These are phyloP conservation scores for Phytophthora capsici DNA, from an alignment of 352 stramenopile genomes.

Conservation along the genomic window DNA sequence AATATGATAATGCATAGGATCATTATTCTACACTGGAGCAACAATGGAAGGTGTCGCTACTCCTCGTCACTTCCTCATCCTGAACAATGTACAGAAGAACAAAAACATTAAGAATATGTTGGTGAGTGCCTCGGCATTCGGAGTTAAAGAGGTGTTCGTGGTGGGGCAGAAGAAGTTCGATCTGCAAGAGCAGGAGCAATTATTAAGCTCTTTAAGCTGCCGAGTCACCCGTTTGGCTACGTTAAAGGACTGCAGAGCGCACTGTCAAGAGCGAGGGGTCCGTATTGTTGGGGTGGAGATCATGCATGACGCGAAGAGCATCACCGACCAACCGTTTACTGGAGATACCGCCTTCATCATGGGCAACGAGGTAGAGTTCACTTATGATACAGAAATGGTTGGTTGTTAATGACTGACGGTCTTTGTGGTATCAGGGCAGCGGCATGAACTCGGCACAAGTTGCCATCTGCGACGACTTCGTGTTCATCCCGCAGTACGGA, in stretches of 20 bases:
- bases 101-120: constrained; percentile 92
- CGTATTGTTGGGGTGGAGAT: constrained; percentile 95
- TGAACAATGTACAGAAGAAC: constrained; percentile 94
- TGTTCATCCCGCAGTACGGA: constrained; percentile 96
- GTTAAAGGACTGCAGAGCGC: constrained; percentile 77
- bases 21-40: not conserved
- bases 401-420: constrained; percentile 7
- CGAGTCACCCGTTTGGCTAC: constrained; percentile 76
- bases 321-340: constrained; percentile 76
- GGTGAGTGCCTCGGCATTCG: constrained; percentile 84
- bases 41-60: not conserved
- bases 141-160: constrained; percentile 83
- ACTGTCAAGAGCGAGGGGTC: constrained; percentile 71
- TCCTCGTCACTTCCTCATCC: constrained; percentile 78
- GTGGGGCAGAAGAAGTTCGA: constrained; percentile 90
- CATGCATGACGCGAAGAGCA: constrained; percentile 76
- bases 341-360: constrained; percentile 94
- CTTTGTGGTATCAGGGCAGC: constrained; percentile 55
- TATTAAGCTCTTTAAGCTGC: constrained; percentile 54
- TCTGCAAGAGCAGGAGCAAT: constrained; percentile 55
- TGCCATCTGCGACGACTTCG: constrained; percentile 92
- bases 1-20: not conserved
- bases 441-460: constrained; percentile 94
- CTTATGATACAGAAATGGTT: constrained; percentile 3
- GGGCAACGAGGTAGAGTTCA: constrained; percentile 90